Percentiles rank a stretch among this genome's conserved stretches.
Conservation (phyloP, 2,329 filamentous ascomycete species). For the Verticillium isaacii region DNA sequence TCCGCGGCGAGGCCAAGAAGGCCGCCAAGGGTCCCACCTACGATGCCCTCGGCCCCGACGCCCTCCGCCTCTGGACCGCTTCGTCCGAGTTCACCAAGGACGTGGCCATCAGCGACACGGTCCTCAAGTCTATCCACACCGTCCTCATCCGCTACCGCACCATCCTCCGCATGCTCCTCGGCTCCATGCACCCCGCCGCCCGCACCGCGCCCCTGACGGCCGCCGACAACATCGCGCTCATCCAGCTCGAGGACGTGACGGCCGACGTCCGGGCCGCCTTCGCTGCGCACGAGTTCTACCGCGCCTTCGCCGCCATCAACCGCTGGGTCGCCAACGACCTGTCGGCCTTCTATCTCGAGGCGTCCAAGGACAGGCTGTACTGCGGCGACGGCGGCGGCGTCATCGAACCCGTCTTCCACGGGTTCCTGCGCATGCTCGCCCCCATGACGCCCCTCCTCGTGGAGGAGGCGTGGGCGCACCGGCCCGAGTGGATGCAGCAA, state of each 20-base stretch:
- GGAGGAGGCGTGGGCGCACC: conserved; percentile 81
- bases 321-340: conserved; percentile 78
- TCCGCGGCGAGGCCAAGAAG: conserved; percentile 47
- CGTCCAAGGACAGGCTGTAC: conserved; percentile 87
- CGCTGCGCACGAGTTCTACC: conserved; percentile 75
- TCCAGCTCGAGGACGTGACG: conserved; percentile 66
- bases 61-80: conserved; percentile 84
- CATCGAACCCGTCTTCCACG: conserved; percentile 62
- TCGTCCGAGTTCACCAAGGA: conserved; percentile 89
- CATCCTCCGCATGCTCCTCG: conserved; percentile 86
- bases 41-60: conserved; percentile 79
- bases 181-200: conserved; percentile 58
- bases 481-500: conserved; percentile 58
- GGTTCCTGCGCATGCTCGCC: conserved; percentile 72
- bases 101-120: conserved; percentile 72
- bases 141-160: conserved; percentile 81
- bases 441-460: conserved; percentile 80
- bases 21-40: conserved; percentile 33
- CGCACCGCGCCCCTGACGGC: conserved; percentile 47
- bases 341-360: conserved; percentile 91
- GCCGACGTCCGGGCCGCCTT: conserved; percentile 61
- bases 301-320: conserved; percentile 68
- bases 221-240: conserved; percentile 70
- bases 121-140: conserved; percentile 72
- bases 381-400: conserved; percentile 67